Conservation (phyloP, 192 early-diverging fungal species). For the Allomyces javanicus region DNA sequence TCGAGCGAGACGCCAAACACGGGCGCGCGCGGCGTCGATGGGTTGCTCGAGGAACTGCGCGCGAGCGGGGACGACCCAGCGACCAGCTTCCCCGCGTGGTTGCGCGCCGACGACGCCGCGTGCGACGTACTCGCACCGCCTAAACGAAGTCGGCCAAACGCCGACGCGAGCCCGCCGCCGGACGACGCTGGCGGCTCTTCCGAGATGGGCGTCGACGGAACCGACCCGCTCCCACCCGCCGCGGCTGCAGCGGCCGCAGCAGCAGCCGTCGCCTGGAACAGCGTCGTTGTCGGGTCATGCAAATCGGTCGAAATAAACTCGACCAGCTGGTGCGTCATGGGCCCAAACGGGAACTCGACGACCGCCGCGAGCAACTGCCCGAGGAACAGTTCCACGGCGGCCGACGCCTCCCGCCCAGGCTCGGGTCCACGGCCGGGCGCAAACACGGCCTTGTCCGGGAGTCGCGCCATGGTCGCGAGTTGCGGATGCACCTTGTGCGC, state of each 20-base stretch:
- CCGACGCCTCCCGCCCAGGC: neutral
- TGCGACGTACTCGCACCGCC: too few relatives aligned
- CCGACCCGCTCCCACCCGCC: too few relatives aligned
- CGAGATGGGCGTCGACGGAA: too few relatives aligned
- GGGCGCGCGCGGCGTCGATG: slow-evolving; percentile 3
- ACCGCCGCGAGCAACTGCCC: neutral
- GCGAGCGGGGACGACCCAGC: too few relatives aligned
- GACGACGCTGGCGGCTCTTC: too few relatives aligned
- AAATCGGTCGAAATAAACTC: neutral
- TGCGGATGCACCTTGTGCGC: neutral
- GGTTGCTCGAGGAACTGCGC: too few relatives aligned
- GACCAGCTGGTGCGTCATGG: neutral
- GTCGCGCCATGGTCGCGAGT: neutral
- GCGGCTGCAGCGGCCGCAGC: too few relatives aligned
- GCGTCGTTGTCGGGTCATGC: neutral
- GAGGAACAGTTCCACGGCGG: neutral
- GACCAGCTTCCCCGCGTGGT: too few relatives aligned
- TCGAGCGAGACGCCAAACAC: slow-evolving; percentile 81
- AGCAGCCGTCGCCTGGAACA: neutral
- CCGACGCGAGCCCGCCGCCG: too few relatives aligned
- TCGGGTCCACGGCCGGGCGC: neutral
- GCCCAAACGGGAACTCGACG: neutral
- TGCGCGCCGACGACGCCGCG: too few relatives aligned
- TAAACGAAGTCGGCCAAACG: too few relatives aligned
- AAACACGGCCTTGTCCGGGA: neutral